Evolutionary conservation across 1,284 basidiomycete species (phyloP), one percentile per base, ranked within the genome.

Genomic region (Malassezia brasiliensis): DNA sequence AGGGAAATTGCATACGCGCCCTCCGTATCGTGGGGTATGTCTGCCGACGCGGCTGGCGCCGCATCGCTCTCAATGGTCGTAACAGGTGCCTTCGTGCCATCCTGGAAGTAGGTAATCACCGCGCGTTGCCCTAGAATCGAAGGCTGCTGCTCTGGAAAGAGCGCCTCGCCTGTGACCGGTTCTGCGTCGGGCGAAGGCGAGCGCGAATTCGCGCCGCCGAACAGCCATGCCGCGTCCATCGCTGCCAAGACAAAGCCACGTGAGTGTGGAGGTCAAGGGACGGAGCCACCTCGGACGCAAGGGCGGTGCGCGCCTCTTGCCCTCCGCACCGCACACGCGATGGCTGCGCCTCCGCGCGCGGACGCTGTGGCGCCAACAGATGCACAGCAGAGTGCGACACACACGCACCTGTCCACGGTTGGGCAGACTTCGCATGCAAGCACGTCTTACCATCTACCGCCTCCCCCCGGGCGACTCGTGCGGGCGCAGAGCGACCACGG

Each of bases 1-100:
- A 88, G 79, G 30, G 22, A 37, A 6, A 54, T 45, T 12, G 38
- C 28, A 37, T 48, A 54, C 20, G 7, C 28, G n/a, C 4, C 10
- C 8, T 40, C 9, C 10, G 10, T 22, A 15, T 40, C 38, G 20
- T n/a, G 30, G 6, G 5, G 12, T 7, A 14, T 8, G 19, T 15
- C 37, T 14, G 31, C 31, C 12, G 41, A 20, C 20, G 50, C 32
- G 15, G 20, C 10, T 19, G 15, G 20, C 17, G 36, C 20, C 6
- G 11, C 42, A 1, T 12, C 12, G 12, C 19, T 11, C 50, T 31
- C 40, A n/a, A 37, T 19, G 5, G 36, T 31, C 2, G 40, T 44
- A 12, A 32, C 19, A 12, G 50, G 50, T 28, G 30, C 36, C n/a
- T 20, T 25, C 9, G 42, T 20, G 1, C 22, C 42, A 20, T 46